phyloP scores from a whole-genome alignment of 2,329 filamentous ascomycete species.

The Bipolaris victoriae region DNA sequence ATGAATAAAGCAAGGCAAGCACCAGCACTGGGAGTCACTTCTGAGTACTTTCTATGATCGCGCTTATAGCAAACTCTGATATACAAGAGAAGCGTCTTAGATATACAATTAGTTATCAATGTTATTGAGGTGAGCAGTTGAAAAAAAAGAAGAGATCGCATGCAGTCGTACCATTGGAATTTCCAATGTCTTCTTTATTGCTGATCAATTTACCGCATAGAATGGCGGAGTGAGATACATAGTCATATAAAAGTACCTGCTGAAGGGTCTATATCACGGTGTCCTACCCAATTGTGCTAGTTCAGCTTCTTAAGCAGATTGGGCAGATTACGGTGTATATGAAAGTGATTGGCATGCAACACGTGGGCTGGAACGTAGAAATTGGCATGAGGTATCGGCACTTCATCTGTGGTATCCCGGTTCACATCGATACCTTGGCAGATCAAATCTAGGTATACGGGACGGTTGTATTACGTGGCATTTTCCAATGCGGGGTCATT shows the following conservation, averaged over 20 bases:
- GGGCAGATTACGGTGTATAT: not conserved
- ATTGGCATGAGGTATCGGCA: not conserved
- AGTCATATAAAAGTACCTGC: not conserved
- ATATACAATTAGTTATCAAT: too few species aligned
- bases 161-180: too few species aligned
- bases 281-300: not conserved
- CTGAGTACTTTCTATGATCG: too few species aligned
- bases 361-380: not conserved
- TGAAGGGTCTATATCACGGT: not conserved
- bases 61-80: too few species aligned
- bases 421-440: not conserved
- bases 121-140: too few species aligned
- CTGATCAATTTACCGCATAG: too few species aligned
- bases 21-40: too few species aligned
- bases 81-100: too few species aligned
- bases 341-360: not conserved
- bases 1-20: too few species aligned
- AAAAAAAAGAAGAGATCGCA: too few species aligned
- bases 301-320: not conserved
- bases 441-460: not conserved
- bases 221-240: not conserved
- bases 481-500: not conserved
- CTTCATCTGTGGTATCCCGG: not conserved
- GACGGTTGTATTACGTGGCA: not conserved
- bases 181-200: too few species aligned